A percentile compares a stretch with the other conserved stretches of the same genome.
phyloP scores from a whole-genome alignment of 2,329 filamentous ascomycete genomes.

The Paramyrothecium sp. region DNA sequence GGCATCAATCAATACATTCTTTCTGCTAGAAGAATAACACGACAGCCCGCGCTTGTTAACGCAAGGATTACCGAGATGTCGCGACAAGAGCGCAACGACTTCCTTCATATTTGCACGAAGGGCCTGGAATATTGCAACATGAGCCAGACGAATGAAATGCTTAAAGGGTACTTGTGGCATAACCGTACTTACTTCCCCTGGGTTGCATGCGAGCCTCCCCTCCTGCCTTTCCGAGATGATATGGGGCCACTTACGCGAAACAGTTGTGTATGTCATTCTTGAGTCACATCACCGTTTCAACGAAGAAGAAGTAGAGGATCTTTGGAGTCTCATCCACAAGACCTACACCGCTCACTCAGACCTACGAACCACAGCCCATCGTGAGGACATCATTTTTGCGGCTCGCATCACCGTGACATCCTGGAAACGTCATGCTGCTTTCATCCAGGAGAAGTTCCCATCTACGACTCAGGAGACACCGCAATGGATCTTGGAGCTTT shows the following conservation, averaged over 20 bases:
- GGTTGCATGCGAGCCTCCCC: background rate
- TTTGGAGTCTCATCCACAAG: background rate
- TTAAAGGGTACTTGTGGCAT: constrained; percentile 1
- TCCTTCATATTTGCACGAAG: background rate
- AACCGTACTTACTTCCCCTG: background rate
- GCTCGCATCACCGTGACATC: background rate
- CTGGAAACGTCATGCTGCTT: background rate
- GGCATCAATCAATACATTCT: background rate
- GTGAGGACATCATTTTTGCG: background rate
- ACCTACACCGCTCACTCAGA: background rate
- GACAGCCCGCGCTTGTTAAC: background rate
- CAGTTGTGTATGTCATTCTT: constrained; percentile 3
- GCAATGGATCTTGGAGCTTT: background rate
- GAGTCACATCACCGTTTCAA: constrained; percentile 1
- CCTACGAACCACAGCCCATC: background rate
- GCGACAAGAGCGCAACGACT: background rate
- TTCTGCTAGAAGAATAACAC: background rate
- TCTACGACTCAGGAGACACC: background rate
- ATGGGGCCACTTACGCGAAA: background rate
- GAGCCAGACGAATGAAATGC: background rate
- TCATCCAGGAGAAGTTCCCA: background rate
- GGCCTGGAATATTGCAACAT: constrained; percentile 1
- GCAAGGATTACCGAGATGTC: background rate
- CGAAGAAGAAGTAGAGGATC: background rate
- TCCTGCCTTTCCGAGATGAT: background rate